Evolutionary conservation across 1,284 basidiomycete species (phyloP), one percentile per base, ranked within the genome.

Genomic region (Cystobasidium slooffiae): DNA sequence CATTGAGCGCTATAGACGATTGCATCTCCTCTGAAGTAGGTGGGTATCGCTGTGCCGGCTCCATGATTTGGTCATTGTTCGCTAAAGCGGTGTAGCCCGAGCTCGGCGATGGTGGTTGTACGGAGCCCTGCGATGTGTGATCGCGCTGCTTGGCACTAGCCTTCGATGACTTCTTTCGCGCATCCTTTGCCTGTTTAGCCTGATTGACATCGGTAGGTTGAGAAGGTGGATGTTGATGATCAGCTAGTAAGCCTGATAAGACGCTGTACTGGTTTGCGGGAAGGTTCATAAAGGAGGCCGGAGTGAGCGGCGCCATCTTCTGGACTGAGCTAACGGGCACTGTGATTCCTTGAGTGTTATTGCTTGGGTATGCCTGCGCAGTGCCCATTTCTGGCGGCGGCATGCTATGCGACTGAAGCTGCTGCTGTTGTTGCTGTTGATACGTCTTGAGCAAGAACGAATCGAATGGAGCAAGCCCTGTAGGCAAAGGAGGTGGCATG

Each of bases 221-320:
- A 43, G 39, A 31, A 5, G 64, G 39, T 8, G 18, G 37, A 18
- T 43, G 64, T n/a, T 66, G 64, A n/a, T 53, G 74, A 62, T 24
- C 65, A 59, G 43, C 75, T 68, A 37, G 68, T 55, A 56, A 52
- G 4, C 75, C 75, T 74, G 76, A 18, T 61, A 76, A 20, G 67
- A 78, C 67, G 75, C 55, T 24, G 51, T 67, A 51, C 70, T 74
- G 47, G 66, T 66, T 62, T 55, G 61, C 41, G 1, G 77, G 46
- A 20, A 80, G 59, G 63, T 78, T 79, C 79, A 80, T 79, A 56
- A 80, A 76, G 3, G 75, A 70, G 0, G 79, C 78, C 1, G 79
- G 79, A 7, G 79, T 80, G 37, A 78, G 72, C 7, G 78, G 78
- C 16, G 64, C 56, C 46, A 58, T n/a, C 6, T 31, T 75, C 7